Conservation (phyloP, 805 yeast species). For the Spathaspora boniae region DNA sequence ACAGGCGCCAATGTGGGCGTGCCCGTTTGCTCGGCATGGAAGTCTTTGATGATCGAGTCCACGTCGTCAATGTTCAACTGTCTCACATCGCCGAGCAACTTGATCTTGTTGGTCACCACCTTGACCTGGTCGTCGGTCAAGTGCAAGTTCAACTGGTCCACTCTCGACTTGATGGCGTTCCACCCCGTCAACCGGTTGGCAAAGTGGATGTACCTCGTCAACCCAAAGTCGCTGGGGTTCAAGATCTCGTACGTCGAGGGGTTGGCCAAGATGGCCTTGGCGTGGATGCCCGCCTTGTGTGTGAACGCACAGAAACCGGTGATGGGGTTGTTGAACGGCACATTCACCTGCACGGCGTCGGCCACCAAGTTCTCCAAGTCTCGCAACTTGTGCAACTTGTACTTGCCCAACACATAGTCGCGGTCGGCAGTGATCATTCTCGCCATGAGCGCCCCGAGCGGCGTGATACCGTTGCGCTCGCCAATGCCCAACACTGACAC, state of each 20-base stretch:
- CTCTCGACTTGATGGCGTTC: slow-evolving; percentile 61
- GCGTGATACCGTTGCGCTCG: slow-evolving; percentile 62
- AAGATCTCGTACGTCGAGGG: slow-evolving; percentile 62
- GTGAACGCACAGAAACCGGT: slow-evolving; percentile 65
- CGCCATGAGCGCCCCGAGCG: slow-evolving; percentile 61
- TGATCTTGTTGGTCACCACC: slow-evolving; percentile 52
- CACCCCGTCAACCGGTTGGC: slow-evolving; percentile 62
- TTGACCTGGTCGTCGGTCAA: slow-evolving; percentile 56
- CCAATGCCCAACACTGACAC: slow-evolving; percentile 60
- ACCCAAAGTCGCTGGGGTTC: slow-evolving; percentile 56
- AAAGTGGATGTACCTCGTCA: slow-evolving; percentile 58
- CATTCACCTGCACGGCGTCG: slow-evolving; percentile 55
- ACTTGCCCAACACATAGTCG: slow-evolving; percentile 55
- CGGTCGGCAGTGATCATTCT: slow-evolving; percentile 62
- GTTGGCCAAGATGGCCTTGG: slow-evolving; percentile 59
- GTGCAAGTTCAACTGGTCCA: slow-evolving; percentile 55
- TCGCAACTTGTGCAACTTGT: slow-evolving; percentile 52
- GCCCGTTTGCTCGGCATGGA: slow-evolving; percentile 38
- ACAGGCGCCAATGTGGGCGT: slow-evolving; percentile 25
- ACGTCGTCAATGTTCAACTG: slow-evolving; percentile 59
- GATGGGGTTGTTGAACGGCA: slow-evolving; percentile 61
- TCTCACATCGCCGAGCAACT: slow-evolving; percentile 57
- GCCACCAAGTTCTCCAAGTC: slow-evolving; percentile 58
- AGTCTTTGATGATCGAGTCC: slow-evolving; percentile 55
- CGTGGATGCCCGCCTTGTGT: slow-evolving; percentile 63